A percentile compares a stretch with the other conserved stretches of the same genome.
Conservation (phyloP, 768 basidiomycete genomes). For the Termitomyces sp. region DNA sequence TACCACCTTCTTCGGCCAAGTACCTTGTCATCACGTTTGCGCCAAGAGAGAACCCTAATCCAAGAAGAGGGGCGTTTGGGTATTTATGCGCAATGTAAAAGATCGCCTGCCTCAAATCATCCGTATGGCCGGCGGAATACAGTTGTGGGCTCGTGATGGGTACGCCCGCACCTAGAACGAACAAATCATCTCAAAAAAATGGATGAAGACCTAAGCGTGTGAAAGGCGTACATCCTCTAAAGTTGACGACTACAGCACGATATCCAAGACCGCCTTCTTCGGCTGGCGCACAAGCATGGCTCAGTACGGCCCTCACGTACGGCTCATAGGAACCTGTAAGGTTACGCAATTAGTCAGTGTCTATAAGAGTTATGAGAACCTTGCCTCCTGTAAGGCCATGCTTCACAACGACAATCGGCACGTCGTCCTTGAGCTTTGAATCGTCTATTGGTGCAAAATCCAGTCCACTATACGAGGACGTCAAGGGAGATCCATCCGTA, state of each 20-base stretch:
- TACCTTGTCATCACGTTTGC: conserved; percentile 89
- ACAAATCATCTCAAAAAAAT: conserved; percentile 5
- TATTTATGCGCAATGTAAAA: conserved; percentile 67
- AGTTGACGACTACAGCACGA: conserved; percentile 87
- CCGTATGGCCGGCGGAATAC: conserved; percentile 86
- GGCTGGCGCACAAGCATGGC: conserved; percentile 62
- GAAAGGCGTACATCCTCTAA: conserved; percentile 72
- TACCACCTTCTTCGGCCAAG: conserved; percentile 73
- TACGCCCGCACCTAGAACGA: conserved; percentile 65
- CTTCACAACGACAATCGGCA: conserved; percentile 51
- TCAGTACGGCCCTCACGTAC: conserved; percentile 81
- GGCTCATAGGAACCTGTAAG: conserved; percentile 79
- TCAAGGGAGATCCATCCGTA: background rate
- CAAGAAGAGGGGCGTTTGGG: conserved; percentile 78
- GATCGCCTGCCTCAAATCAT: conserved; percentile 80
- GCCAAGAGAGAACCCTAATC: conserved; percentile 90
- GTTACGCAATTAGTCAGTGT: conserved; percentile 3
- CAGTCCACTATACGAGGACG: conserved; percentile 39
- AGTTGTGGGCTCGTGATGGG: conserved; percentile 78
- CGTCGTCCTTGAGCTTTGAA: conserved; percentile 28
- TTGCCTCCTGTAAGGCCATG: conserved; percentile 52
- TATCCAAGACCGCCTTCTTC: conserved; percentile 86
- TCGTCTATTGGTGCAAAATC: conserved; percentile 53
- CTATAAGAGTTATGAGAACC: background rate
- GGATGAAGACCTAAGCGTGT: conserved; percentile 2